Evolutionary conservation across 2,329 filamentous ascomycete species (phyloP), one percentile per base, ranked within the genome.

Genomic region (Fusarium armeniacum): DNA sequence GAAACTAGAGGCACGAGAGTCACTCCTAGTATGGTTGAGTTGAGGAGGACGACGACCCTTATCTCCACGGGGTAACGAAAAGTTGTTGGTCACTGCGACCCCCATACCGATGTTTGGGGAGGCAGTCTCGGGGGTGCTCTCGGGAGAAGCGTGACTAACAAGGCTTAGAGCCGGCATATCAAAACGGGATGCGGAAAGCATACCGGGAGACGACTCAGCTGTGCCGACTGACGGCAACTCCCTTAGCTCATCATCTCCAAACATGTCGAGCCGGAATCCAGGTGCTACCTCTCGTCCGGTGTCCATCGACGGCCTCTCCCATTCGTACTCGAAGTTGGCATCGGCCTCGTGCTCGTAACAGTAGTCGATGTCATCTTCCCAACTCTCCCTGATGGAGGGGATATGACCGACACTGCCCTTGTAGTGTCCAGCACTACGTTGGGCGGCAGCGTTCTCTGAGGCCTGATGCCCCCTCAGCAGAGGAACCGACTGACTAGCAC

Each of bases 331-430:
- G 73, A 87, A 91, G 76, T 90, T 83, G 10, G 88, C 89, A 76
- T 91, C 89, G 15, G 85, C 88, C 69, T 89, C 89, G 71, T 91
- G 87, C 69, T 91, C 89, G 73, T 91, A 91, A 74, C 87, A 90
- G 77, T 90, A 91, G 74, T 91, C 89, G 65, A 91, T 91, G 66
- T 88, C 88, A 54, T 90, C 88, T 72, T 91, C 89, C 89, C 89
- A 91, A 70, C 81, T 89, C 70, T 85, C 83, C 10, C 78, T 78
- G 24, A 76, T 71, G n/a, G 72, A 69, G 16, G 78, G 65, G 5
- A 65, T 57, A 5, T 81, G 78, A n/a, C 73, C 72, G 16, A 57
- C 70, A 4, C 67, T 69, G 16, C 51, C 65, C 16, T 70, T 59
- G 8, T 54, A 52, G 26, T 70, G 62, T 47, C 54, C 57, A 44